Evolutionary conservation across 805 yeast genomes (phyloP).

Genomic region (Limtongozyma cylindracea): DNA sequence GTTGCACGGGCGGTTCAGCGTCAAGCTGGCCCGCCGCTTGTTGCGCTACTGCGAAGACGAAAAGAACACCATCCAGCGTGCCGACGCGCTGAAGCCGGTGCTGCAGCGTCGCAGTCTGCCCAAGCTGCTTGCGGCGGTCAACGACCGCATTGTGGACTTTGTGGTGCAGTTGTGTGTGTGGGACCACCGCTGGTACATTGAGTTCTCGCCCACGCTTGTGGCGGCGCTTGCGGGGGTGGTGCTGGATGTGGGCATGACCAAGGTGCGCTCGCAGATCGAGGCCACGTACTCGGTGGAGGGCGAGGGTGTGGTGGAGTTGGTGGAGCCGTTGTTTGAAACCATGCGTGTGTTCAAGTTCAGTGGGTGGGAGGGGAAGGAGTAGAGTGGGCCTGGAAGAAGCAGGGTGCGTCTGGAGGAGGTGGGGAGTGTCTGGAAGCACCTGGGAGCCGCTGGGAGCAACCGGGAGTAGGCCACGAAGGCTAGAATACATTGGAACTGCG

Average conservation of each 20-base stretch:
- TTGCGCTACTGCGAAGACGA: constrained; percentile 38
- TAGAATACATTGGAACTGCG: no score
- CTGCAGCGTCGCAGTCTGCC: constrained; percentile 6
- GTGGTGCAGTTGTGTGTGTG: constrained; percentile 73
- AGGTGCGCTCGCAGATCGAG: constrained; percentile 44
- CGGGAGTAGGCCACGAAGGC: no score
- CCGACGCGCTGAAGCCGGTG: background rate
- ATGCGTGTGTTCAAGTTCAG: no score
- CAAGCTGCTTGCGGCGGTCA: constrained; percentile 15
- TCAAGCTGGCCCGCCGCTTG: constrained; percentile 52
- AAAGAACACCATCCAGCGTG: constrained; percentile 10
- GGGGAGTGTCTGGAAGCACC: no score
- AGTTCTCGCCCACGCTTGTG: constrained; percentile 53
- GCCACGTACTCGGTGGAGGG: no score
- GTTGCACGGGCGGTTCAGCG: constrained; percentile 50
- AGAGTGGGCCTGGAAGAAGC: no score
- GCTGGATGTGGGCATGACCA: constrained; percentile 54
- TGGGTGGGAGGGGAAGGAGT: no score
- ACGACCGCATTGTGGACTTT: constrained; percentile 36
- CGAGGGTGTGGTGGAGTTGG: no score
- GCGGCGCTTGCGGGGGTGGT: constrained; percentile 32
- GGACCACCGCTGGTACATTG: constrained; percentile 95
- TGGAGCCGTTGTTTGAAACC: no score
- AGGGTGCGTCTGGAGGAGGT: no score
- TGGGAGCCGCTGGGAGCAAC: no score